Percentiles rank a stretch among this genome's conserved stretches.
These are phyloP conservation scores for Capillidium rhysosporum DNA, from an alignment of 371 early-diverging fungal genomes.

Conservation along the genomic window DNA sequence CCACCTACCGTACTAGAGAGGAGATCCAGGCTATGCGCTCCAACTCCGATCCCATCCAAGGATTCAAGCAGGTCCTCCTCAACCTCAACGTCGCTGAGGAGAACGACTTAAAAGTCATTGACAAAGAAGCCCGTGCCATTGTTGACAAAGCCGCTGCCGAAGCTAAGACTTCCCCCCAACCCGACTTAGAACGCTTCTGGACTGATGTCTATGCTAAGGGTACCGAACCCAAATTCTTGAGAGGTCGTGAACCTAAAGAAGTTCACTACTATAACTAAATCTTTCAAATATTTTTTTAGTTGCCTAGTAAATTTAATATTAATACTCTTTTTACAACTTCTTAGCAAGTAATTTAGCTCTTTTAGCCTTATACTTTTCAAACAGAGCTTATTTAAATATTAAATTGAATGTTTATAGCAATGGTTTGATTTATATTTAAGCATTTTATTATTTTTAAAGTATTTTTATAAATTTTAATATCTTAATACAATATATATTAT, in stretches of 20 bases:
- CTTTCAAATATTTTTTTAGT: too few species aligned
- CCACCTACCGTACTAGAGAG: slow-evolving; percentile 94
- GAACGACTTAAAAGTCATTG: slow-evolving; percentile 72
- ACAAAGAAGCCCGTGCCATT: slow-evolving; percentile 66
- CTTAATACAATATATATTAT: too few species aligned
- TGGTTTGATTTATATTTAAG: too few species aligned
- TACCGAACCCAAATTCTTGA: slow-evolving; percentile 41
- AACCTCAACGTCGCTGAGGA: slow-evolving; percentile 51
- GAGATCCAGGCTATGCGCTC: slow-evolving; percentile 94
- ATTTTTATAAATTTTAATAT: too few species aligned
- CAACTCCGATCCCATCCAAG: slow-evolving; percentile 81
- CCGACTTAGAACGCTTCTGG: slow-evolving; percentile 47
- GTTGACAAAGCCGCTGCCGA: slow-evolving; percentile 72
- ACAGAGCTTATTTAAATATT: too few species aligned
- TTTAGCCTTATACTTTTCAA: too few species aligned
- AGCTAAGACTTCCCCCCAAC: slow-evolving; percentile 73
- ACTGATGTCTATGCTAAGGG: slow-evolving; percentile 68
- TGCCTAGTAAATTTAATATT: too few species aligned
- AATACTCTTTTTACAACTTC: too few species aligned
- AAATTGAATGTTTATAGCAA: too few species aligned
- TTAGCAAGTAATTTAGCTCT: too few species aligned
- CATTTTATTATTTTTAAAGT: too few species aligned
- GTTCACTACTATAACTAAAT: slow-evolving; percentile 29
- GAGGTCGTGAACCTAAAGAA: slow-evolving; percentile 64
- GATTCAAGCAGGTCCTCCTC: slow-evolving; percentile 61